Evolutionary conservation across 148 eudicot genomes (phyloP).

Genomic region (Pharnaceum exiguum): DNA sequence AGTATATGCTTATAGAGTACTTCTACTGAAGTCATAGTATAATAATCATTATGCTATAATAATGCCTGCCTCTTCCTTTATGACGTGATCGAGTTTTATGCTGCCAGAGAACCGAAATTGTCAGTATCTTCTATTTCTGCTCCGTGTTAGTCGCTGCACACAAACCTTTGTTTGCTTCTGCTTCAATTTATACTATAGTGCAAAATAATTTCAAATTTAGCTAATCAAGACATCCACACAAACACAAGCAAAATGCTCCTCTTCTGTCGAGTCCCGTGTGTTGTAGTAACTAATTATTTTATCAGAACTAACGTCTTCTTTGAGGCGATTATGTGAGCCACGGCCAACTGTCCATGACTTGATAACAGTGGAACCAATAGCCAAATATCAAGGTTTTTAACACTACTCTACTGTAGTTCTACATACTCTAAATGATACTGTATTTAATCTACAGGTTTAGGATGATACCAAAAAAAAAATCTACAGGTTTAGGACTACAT

Average conservation of each 20-base stretch:
- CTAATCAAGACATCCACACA: constrained; percentile 24
- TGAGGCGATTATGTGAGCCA: too few relatives aligned
- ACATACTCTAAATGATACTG: too few relatives aligned
- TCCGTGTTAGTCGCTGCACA: constrained; percentile 37
- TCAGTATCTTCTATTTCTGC: constrained; percentile 33
- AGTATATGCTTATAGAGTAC: not conserved
- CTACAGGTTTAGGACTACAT: too few relatives aligned
- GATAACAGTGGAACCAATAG: too few relatives aligned
- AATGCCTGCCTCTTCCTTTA: constrained; percentile 16
- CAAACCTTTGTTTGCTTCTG: constrained; percentile 25
- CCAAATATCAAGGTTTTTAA: too few relatives aligned
- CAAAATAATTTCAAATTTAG: too few relatives aligned
- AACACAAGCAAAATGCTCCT: constrained; percentile 27
- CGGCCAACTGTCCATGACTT: too few relatives aligned
- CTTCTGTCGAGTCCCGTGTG: constrained; percentile 17
- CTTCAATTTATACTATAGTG: constrained; percentile 18
- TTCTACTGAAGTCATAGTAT: not conserved
- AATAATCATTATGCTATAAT: not conserved
- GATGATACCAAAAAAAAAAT: too few relatives aligned
- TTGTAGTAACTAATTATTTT: not conserved
- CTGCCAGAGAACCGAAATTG: constrained; percentile 25
- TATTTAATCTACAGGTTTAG: too few relatives aligned
- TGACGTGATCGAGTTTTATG: constrained; percentile 26
- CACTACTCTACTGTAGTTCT: too few relatives aligned
- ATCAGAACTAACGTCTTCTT: too few relatives aligned